Evolutionary conservation across 192 early-diverging fungal species (phyloP).

Genomic region (Mortierella claussenii): DNA sequence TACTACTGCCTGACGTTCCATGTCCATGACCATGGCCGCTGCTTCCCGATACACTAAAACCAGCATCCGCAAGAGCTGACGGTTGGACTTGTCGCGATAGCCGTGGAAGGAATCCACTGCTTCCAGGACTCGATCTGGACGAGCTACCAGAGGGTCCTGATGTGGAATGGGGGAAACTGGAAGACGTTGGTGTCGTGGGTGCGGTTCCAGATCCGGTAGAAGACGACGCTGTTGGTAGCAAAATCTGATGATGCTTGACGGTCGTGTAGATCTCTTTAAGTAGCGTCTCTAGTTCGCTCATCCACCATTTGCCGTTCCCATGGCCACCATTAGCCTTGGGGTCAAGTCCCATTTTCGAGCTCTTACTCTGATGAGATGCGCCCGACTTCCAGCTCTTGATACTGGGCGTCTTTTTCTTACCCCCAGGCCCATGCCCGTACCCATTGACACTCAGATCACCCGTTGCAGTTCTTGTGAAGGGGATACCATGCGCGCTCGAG

Average conservation of each 20-base stretch:
- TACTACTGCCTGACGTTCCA: not conserved
- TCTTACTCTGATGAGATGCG: not conserved
- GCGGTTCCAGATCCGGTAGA: not conserved
- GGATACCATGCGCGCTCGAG: not conserved
- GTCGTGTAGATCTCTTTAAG: conserved; percentile 71
- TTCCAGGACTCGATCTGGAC: conserved; percentile 1
- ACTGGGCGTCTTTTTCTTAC: conserved; percentile 32
- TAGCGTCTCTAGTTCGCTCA: conserved; percentile 61
- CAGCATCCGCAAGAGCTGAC: conserved; percentile 4
- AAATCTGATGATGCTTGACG: conserved; percentile 69
- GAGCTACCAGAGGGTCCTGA: conserved; percentile 17
- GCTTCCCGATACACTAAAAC: conserved; percentile 4
- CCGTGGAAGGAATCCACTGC: conserved; percentile 12
- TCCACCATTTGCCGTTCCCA: conserved; percentile 59
- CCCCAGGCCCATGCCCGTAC: too few relatives aligned
- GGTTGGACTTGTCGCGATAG: conserved; percentile 21
- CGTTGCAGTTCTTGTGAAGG: not conserved
- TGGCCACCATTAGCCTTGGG: conserved; percentile 35
- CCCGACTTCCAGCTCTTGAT: conserved; percentile 52
- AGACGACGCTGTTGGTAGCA: conserved; percentile 47
- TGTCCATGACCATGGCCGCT: not conserved
- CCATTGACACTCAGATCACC: conserved; percentile 17
- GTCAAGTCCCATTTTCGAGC: conserved; percentile 22
- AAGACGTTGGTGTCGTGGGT: conserved; percentile 1
- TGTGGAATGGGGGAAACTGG: not conserved